A percentile compares a stretch with the other conserved stretches of the same genome.
phyloP scores from a whole-genome alignment of 108 stramenopile species.

The Chaetoceros muelleri region DNA sequence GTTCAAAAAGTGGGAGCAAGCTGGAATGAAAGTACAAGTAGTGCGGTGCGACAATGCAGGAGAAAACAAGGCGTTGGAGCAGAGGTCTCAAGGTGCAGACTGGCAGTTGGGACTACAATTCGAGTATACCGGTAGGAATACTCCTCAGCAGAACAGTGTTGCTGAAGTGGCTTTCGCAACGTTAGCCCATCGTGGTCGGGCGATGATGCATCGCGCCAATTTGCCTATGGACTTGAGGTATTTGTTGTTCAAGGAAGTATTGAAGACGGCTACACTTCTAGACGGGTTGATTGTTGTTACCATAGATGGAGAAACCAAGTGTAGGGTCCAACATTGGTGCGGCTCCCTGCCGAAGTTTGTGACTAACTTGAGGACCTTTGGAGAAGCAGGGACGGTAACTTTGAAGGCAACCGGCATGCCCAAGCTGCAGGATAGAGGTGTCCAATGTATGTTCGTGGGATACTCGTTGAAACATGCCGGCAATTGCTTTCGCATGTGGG shows the following conservation, averaged over 20 bases:
- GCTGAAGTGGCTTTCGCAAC: conserved; percentile 19
- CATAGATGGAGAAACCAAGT: conserved; percentile 4
- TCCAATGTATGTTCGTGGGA: conserved; percentile 15
- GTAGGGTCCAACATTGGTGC: conserved; percentile 8
- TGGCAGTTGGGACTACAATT: conserved; percentile 14
- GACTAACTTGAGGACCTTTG: conserved; percentile 5
- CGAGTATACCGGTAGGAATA: conserved; percentile 14
- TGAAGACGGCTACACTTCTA: conserved; percentile 6
- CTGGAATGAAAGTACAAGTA: conserved; percentile 4
- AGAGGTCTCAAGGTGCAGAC: conserved; percentile 1
- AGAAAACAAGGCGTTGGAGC: conserved; percentile 8
- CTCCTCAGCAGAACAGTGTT: conserved; percentile 23
- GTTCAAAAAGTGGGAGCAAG: conserved; percentile 5
- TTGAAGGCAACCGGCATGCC: conserved; percentile 3
- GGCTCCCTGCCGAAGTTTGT: not conserved
- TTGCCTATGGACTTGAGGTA: conserved; percentile 1
- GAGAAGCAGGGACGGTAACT: conserved; percentile 16
- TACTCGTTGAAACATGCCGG: conserved; percentile 11
- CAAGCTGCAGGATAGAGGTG: conserved; percentile 12
- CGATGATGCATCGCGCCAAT: conserved; percentile 4
- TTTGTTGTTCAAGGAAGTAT: conserved; percentile 2
- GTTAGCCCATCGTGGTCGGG: not conserved
- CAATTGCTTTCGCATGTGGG: conserved; percentile 15
- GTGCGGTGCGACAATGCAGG: conserved; percentile 11
- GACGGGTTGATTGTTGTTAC: conserved; percentile 8